These are phyloP conservation scores for Cryptosporidium tyzzeri DNA, from an alignment of 169 alveolate species.

Conservation along the genomic window DNA sequence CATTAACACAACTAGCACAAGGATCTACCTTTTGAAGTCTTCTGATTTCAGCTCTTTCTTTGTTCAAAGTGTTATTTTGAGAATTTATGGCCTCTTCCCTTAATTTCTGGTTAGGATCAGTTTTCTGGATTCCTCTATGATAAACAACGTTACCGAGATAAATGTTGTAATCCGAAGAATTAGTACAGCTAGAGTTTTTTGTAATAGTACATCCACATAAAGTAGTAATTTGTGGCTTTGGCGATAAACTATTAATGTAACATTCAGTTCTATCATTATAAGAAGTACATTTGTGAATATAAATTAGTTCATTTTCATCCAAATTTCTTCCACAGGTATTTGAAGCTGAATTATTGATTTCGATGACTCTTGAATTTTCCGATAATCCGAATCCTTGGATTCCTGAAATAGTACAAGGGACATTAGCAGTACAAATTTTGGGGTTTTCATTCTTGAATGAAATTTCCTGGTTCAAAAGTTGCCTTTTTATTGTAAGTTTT, in stretches of 20 bases:
- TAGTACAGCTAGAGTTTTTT: not conserved
- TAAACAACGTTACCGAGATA: conserved; percentile 20
- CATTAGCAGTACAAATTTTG: conserved; percentile 58
- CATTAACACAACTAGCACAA: conserved; percentile 75
- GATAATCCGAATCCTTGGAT: conserved; percentile 53
- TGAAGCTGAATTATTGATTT: conserved; percentile 31
- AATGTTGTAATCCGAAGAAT: conserved; percentile 17
- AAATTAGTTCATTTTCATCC: conserved; percentile 1
- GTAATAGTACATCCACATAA: conserved; percentile 47
- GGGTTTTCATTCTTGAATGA: not conserved
- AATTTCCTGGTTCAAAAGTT: conserved; percentile 15
- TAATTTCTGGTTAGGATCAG: not conserved
- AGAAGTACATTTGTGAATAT: conserved; percentile 43
- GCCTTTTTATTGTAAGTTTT: not conserved
- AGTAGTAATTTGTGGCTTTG: conserved; percentile 26
- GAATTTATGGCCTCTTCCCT: not conserved
- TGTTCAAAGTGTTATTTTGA: not conserved
- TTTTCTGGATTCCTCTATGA: conserved; percentile 26
- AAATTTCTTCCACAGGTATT: conserved; percentile 25
- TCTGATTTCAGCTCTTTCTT: conserved; percentile 2
- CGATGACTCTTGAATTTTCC: conserved; percentile 25
- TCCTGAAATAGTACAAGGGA: conserved; percentile 51
- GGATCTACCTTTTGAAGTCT: conserved; percentile 57
- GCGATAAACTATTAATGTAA: conserved; percentile 17
- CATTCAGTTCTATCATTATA: conserved; percentile 54